These are phyloP conservation scores for Hanseniaspora opuntiae DNA, from an alignment of 805 yeast genomes.

Conservation along the genomic window DNA sequence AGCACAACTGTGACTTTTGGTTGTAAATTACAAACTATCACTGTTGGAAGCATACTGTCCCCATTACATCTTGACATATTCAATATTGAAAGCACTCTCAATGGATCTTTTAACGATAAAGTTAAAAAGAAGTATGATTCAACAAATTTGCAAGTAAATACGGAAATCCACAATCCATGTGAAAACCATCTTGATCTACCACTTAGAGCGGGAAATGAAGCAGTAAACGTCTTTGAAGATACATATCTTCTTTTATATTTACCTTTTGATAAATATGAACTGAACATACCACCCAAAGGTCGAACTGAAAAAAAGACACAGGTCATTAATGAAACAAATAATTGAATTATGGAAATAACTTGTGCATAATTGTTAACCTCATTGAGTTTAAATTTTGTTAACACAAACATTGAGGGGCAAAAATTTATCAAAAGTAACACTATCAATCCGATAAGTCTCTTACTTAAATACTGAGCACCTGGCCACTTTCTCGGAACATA, in stretches of 20 bases:
- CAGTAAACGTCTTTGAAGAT: conserved; percentile 47
- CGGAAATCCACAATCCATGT: conserved; percentile 52
- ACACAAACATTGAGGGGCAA: conserved; percentile 42
- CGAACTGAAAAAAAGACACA: conserved; percentile 45
- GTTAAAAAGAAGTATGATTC: conserved; percentile 74
- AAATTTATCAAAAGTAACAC: conserved; percentile 33
- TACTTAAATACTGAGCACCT: conserved; percentile 49
- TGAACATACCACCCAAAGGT: conserved; percentile 49
- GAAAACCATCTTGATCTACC: conserved; percentile 51
- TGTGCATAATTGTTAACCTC: conserved; percentile 25
- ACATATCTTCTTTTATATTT: conserved; percentile 30
- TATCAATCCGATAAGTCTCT: conserved; percentile 33
- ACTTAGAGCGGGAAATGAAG: conserved; percentile 39
- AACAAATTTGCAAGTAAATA: conserved; percentile 51
- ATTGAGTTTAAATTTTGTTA: conserved; percentile 25
- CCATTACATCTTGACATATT: conserved; percentile 46
- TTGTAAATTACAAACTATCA: conserved; percentile 42
- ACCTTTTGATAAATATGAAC: conserved; percentile 27
- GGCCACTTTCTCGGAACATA: conserved; percentile 64
- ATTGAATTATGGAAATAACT: conserved; percentile 40
- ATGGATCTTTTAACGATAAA: conserved; percentile 57
- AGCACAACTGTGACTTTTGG: conserved; percentile 42
- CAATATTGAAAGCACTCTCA: conserved; percentile 52
- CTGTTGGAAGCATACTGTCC: conserved; percentile 26
- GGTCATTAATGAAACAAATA: conserved; percentile 39